These are phyloP conservation scores for Aethionema arabicum DNA, from an alignment of 345 rosid genomes.

Conservation along the genomic window DNA sequence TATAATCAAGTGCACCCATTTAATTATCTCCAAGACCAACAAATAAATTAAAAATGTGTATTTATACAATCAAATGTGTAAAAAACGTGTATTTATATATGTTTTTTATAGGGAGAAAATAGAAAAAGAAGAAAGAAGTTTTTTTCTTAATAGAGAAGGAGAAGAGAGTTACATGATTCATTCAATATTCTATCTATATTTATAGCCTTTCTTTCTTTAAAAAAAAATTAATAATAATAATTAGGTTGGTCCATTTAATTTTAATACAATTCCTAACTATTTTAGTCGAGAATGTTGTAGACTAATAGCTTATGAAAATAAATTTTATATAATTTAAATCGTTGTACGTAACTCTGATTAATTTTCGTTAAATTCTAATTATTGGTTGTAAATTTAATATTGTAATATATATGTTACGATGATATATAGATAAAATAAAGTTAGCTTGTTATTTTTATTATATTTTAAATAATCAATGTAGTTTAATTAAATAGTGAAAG, in stretches of 20 bases:
- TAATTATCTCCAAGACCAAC: slow-evolving; percentile 26
- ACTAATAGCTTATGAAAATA: slow-evolving; percentile 9
- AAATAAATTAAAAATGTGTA: background rate
- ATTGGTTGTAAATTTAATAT: no score
- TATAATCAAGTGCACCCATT: slow-evolving; percentile 90
- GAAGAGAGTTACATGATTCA: slow-evolving; percentile 38
- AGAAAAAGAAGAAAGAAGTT: slow-evolving; percentile 23
- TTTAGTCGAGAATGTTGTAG: slow-evolving; percentile 10
- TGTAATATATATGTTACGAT: no score
- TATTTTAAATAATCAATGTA: background rate
- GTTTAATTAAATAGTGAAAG: background rate
- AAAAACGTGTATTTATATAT: background rate
- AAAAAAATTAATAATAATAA: no score
- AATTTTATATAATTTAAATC: background rate
- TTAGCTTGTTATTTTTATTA: no score
- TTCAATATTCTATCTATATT: slow-evolving; percentile 36
- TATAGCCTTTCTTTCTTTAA: slow-evolving; percentile 25
- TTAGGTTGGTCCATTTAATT: slow-evolving; percentile 3
- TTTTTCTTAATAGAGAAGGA: slow-evolving; percentile 35
- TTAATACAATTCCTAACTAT: background rate
- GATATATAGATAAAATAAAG: no score
- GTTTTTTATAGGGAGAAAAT: slow-evolving; percentile 14
- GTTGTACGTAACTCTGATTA: no score
- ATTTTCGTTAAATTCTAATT: no score
- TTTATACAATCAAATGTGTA: slow-evolving; percentile 24